Evolutionary conservation across 345 rosid species (phyloP).

Genomic region (Viola odorata): DNA sequence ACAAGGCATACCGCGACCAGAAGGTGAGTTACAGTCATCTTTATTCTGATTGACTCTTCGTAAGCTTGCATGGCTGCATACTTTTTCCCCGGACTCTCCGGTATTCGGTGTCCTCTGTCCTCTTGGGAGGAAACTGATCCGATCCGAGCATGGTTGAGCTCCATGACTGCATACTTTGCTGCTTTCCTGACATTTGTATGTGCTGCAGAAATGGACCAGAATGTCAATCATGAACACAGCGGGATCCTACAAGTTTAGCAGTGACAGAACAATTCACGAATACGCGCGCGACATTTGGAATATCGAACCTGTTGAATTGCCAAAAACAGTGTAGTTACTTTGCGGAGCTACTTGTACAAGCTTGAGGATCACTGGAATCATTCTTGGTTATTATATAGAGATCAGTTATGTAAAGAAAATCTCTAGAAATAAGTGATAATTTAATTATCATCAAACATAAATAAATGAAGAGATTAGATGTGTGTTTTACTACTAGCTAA

Average conservation of each 20-base stretch:
- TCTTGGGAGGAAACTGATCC: background rate
- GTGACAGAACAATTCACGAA: slow-evolving; percentile 78
- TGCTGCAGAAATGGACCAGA: slow-evolving; percentile 65
- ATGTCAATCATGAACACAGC: slow-evolving; percentile 87
- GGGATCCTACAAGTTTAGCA: slow-evolving; percentile 77
- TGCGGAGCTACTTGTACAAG: no score
- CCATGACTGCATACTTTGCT: no score
- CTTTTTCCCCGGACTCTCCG: no score
- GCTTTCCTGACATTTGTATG: slow-evolving; percentile 1
- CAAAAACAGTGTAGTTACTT: background rate
- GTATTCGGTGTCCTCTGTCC: no score
- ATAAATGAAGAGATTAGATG: no score
- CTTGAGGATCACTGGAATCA: no score
- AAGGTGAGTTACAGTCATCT: slow-evolving; percentile 31
- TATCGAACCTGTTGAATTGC: slow-evolving; percentile 44
- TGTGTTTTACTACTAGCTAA: no score
- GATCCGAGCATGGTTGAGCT: no score
- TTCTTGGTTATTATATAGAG: no score
- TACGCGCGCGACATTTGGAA: slow-evolving; percentile 75
- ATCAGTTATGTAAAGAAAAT: no score
- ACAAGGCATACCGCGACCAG: slow-evolving; percentile 61
- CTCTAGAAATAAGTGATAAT: no score
- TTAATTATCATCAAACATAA: no score
- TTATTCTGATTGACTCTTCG: background rate
- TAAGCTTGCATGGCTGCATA: background rate